Evolutionary conservation across 2,329 filamentous ascomycete genomes (phyloP).

Genomic region (Bipolaris sorokiniana): DNA sequence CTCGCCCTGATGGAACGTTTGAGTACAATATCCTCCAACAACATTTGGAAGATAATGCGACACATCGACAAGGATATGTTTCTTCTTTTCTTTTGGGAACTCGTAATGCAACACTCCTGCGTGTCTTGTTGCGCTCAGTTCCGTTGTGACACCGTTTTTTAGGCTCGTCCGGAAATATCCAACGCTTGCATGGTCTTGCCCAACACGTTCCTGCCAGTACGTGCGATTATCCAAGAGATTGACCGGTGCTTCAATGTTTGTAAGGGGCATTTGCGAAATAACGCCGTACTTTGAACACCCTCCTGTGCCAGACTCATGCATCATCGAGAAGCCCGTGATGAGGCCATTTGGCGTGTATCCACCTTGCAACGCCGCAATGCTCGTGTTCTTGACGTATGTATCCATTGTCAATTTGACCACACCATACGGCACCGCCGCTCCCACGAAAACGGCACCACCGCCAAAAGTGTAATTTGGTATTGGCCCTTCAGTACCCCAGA

Average conservation of each 20-base stretch:
- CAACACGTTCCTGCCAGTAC: slow-evolving; percentile 47
- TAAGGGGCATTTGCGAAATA: slow-evolving; percentile 59
- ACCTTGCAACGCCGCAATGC: slow-evolving; percentile 38
- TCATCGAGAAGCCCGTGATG: slow-evolving; percentile 46
- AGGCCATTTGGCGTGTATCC: slow-evolving; percentile 48
- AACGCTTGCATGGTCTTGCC: slow-evolving; percentile 56
- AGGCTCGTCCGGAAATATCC: slow-evolving; percentile 67
- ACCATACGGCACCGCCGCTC: slow-evolving; percentile 42
- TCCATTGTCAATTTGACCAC: slow-evolving; percentile 48
- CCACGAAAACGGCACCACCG: slow-evolving; percentile 45
- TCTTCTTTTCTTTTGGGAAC: slow-evolving; percentile 56
- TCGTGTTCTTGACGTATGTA: slow-evolving; percentile 34
- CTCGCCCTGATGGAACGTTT: slow-evolving; percentile 21
- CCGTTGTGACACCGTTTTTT: slow-evolving; percentile 61
- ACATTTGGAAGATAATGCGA: slow-evolving; percentile 49
- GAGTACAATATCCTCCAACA: slow-evolving; percentile 21
- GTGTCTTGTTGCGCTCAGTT: slow-evolving; percentile 63
- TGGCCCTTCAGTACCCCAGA: slow-evolving; percentile 58
- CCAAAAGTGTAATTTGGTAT: slow-evolving; percentile 53
- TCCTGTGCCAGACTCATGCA: slow-evolving; percentile 59
- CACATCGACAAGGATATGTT: slow-evolving; percentile 53
- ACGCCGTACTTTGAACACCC: slow-evolving; percentile 74
- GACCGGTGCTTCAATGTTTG: slow-evolving; percentile 48
- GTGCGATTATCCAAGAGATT: slow-evolving; percentile 51
- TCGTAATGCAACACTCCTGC: slow-evolving; percentile 67